These are phyloP conservation scores for Leishmania braziliensis DNA, from an alignment of 208 protist genomes.

Conservation along the genomic window DNA sequence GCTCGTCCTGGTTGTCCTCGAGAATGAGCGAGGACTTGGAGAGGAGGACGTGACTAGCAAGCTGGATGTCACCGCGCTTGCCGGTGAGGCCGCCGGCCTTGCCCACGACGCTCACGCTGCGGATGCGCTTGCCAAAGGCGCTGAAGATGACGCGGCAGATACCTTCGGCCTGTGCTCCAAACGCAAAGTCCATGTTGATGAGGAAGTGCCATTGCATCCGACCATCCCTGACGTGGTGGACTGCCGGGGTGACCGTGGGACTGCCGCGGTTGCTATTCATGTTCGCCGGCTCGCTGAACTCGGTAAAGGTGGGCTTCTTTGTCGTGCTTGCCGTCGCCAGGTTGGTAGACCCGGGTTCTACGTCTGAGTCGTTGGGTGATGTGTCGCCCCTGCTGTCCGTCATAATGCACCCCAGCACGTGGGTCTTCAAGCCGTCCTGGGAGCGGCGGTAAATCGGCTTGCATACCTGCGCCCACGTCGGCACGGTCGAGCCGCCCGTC, in stretches of 20 bases:
- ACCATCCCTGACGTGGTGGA: slow-evolving; percentile 13
- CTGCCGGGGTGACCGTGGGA: slow-evolving; percentile 1
- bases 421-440: not conserved
- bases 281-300: not conserved
- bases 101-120: slow-evolving; percentile 87
- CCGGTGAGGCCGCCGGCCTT: slow-evolving; percentile 89
- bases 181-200: slow-evolving; percentile 93
- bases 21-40: slow-evolving; percentile 85
- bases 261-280: not conserved
- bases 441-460: slow-evolving; percentile 34
- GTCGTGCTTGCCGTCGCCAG: not conserved
- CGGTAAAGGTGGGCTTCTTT: not conserved
- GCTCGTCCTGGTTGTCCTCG: slow-evolving; percentile 84
- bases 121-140: slow-evolving; percentile 81
- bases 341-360: not conserved
- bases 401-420: slow-evolving; percentile 26
- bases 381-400: slow-evolving; percentile 8
- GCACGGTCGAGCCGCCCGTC: slow-evolving; percentile 6
- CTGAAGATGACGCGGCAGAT: slow-evolving; percentile 81
- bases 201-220: slow-evolving; percentile 75
- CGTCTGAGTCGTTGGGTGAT: slow-evolving; percentile 1
- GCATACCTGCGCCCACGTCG: slow-evolving; percentile 37
- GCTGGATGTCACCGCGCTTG: slow-evolving; percentile 88
- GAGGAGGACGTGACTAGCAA: slow-evolving; percentile 83
- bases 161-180: slow-evolving; percentile 88